Evolutionary conservation across 2,329 filamentous ascomycete genomes (phyloP), one percentile per base, ranked within the genome.

Genomic region (Penicillium hesseltinei): DNA sequence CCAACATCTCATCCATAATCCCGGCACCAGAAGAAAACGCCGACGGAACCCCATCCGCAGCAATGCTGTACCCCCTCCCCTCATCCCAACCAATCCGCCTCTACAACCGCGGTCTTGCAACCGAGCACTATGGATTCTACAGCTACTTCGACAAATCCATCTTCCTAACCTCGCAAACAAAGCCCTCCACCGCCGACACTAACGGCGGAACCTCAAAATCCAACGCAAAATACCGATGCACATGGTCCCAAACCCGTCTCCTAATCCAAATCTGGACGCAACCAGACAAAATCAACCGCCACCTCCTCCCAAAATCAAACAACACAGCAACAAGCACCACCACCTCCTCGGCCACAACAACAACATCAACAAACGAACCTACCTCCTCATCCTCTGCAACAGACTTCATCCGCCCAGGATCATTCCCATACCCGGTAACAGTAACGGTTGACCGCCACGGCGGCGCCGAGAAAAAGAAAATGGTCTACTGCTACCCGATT

Each of bases 61-160:
- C 90, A 3, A 83, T 83, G 10, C 79, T 97, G 61, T 84, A 94
- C 45, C 90, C 92, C 0, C 79, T 83, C 8, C 84, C 89, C 0
- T 76, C 80, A 0, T 76, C 78, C 58, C 94, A 97, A 68, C 93
- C 91, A 0, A 80, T 97, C 13, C 85, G 90, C 2, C 83, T 97
- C 1, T 97, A 88, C 73, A 91, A 97, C 72, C 89, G 92, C 21
- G 92, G 89, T 19, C 80, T 89, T 29, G 78, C 83, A 2, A 88
- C 88, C 0, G 93, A 97, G 73, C 91, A 96, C 75, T 97, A 95
- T 73, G 91, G 91, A 2, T 97, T 97, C 77, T 97, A 96, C 77
- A 90, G 84, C 0, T 95, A 96, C 79, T 97, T 90, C 74, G 87
- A 92, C 75, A 90, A 92, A 63, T 89, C 88, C 9, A 90, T 96